Conservation (phyloP, 495 filamentous ascomycete genomes). For the Trypethelium eluteriae region DNA sequence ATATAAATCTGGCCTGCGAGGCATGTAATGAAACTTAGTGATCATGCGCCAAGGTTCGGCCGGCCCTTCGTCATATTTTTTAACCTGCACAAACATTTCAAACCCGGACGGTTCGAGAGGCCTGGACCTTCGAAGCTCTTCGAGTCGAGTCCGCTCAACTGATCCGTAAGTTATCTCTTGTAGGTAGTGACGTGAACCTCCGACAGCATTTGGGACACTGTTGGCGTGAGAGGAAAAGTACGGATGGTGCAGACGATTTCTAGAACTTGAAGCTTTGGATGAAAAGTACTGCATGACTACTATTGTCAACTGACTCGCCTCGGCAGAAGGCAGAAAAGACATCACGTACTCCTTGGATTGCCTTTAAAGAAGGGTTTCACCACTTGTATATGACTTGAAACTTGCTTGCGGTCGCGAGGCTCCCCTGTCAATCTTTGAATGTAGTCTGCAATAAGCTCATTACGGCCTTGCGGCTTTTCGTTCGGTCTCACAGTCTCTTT, state of each 20-base stretch:
- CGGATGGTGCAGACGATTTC: neutral
- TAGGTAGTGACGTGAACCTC: neutral
- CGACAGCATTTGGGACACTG: neutral
- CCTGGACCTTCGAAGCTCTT: conserved; percentile 11
- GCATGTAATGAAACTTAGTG: conserved; percentile 25
- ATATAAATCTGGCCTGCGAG: conserved; percentile 19
- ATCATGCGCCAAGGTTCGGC: conserved; percentile 20
- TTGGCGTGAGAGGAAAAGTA: neutral
- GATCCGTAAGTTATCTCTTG: neutral
- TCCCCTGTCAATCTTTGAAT: conserved; percentile 64
- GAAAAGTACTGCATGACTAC: conserved; percentile 12
- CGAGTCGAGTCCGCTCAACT: conserved; percentile 11
- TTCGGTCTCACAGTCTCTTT: conserved; percentile 57
- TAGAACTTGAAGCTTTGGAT: conserved; percentile 16
- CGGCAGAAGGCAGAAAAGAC: conserved; percentile 8
- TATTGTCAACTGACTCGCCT: neutral
- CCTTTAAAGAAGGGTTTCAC: conserved; percentile 69
- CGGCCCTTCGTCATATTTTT: conserved; percentile 11
- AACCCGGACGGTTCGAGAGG: conserved; percentile 29
- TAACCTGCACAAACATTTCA: conserved; percentile 31
- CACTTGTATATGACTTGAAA: conserved; percentile 97
- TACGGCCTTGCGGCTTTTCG: conserved; percentile 71
- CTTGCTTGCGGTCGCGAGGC: conserved; percentile 68
- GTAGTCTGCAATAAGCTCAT: conserved; percentile 82
- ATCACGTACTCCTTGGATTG: conserved; percentile 47